Percentiles rank a stretch among this genome's conserved stretches.
These are phyloP conservation scores for Geranomyces michiganensis DNA, from an alignment of 192 early-diverging fungal genomes.

Conservation along the genomic window DNA sequence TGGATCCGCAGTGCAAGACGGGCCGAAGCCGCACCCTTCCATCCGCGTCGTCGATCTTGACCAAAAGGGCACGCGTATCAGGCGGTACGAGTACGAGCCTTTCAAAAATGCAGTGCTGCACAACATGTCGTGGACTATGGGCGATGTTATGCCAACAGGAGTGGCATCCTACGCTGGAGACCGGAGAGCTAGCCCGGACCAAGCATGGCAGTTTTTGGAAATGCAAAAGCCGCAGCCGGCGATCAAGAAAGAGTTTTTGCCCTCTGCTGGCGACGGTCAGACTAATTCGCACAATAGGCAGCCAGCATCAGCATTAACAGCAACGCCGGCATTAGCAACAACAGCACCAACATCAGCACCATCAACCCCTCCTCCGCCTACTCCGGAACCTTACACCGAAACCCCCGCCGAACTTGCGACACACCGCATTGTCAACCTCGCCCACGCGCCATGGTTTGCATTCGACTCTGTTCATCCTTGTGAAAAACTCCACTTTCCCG, in stretches of 20 bases:
- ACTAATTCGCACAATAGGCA: not conserved
- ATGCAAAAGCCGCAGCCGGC: not conserved
- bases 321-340: not conserved
- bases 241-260: not conserved
- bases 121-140: slow-evolving; percentile 56
- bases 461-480: slow-evolving; percentile 10
- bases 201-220: not conserved
- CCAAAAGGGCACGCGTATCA: slow-evolving; percentile 50
- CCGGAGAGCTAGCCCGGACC: not conserved
- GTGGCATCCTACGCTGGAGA: not conserved
- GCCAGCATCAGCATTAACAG: not conserved
- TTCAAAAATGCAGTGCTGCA: slow-evolving; percentile 57
- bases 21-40: slow-evolving; percentile 50
- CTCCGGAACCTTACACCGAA: not conserved
- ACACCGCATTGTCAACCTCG: not conserved
- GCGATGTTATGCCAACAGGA: not conserved
- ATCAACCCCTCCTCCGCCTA: not conserved
- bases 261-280: not conserved
- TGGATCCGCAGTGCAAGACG: slow-evolving; percentile 36
- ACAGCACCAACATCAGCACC: not conserved
- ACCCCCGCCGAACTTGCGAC: slow-evolving; percentile 2
- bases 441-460: slow-evolving; percentile 16
- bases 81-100: slow-evolving; percentile 70
- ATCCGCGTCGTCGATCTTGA: slow-evolving; percentile 58
- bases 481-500: slow-evolving; percentile 1